These are phyloP conservation scores for Penicillium brasilianum DNA, from an alignment of 2,329 filamentous ascomycete genomes.

Conservation along the genomic window DNA sequence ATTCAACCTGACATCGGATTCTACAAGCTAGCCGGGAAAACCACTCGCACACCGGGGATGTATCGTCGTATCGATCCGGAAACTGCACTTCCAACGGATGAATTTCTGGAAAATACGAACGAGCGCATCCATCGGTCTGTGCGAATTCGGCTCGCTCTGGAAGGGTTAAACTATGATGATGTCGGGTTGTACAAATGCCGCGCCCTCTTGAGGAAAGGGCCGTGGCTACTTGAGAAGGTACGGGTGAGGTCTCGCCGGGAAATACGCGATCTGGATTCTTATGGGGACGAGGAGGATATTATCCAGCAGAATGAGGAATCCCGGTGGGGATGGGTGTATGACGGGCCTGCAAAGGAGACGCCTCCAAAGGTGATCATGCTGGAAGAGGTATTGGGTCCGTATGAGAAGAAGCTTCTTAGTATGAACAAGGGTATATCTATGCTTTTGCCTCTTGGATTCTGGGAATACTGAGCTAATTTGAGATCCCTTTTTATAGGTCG, in stretches of 20 bases:
- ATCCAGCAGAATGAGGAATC: conserved; percentile 16
- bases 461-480: background rate
- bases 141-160: conserved; percentile 24
- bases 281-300: conserved; percentile 16
- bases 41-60: conserved; percentile 26
- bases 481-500: background rate
- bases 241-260: conserved; percentile 14
- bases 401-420: conserved; percentile 21
- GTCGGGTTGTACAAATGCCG: conserved; percentile 23
- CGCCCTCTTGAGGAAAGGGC: conserved; percentile 23
- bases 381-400: conserved; percentile 25
- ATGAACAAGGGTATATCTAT: conserved; percentile 21
- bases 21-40: conserved; percentile 25
- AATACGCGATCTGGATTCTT: conserved; percentile 5
- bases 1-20: conserved; percentile 21
- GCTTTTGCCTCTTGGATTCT: background rate
- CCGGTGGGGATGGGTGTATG: conserved; percentile 26
- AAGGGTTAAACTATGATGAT: conserved; percentile 25
- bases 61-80: conserved; percentile 20
- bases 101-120: conserved; percentile 21
- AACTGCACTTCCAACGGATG: conserved; percentile 12
- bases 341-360: conserved; percentile 18
- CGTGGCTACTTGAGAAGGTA: conserved; percentile 21
- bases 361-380: conserved; percentile 20
- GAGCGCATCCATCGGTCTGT: conserved; percentile 28